These are phyloP conservation scores for Onygena corvina DNA, from an alignment of 2,329 filamentous ascomycete species.

Conservation along the genomic window DNA sequence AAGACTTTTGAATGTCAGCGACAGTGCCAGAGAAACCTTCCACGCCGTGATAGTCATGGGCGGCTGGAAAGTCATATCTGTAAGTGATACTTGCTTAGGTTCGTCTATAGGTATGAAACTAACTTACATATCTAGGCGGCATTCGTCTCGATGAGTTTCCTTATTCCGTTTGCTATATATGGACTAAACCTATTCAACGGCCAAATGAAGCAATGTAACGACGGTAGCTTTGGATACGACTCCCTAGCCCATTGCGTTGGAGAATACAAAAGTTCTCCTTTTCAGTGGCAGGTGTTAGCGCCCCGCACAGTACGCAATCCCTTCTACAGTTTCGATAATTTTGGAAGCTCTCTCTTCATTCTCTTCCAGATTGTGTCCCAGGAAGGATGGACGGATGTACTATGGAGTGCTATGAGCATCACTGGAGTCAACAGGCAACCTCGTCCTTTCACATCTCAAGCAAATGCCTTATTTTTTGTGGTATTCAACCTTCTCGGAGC, in stretches of 20 bases:
- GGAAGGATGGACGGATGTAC: conserved; percentile 94
- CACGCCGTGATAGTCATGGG: conserved; percentile 91
- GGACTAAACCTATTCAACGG: conserved; percentile 88
- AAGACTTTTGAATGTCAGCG: conserved; percentile 84
- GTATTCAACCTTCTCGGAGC: conserved; percentile 92
- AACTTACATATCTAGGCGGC: conserved; percentile 45
- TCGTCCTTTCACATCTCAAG: conserved; percentile 53
- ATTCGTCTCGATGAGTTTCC: conserved; percentile 82
- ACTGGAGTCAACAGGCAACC: conserved; percentile 67
- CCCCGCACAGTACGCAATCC: conserved; percentile 71
- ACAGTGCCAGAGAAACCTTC: conserved; percentile 90
- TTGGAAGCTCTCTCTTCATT: conserved; percentile 84
- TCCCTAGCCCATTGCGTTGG: conserved; percentile 65
- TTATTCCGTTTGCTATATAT: conserved; percentile 95
- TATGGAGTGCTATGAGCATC: conserved; percentile 70
- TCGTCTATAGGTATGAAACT: background rate
- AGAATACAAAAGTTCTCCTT: conserved; percentile 67
- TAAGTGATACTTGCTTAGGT: conserved; percentile 34
- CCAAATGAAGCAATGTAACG: conserved; percentile 68
- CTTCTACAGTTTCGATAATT: conserved; percentile 88
- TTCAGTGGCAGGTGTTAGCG: conserved; percentile 71
- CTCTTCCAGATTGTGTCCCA: conserved; percentile 98
- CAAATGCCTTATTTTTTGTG: conserved; percentile 88
- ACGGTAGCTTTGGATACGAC: conserved; percentile 45
- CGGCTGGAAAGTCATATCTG: conserved; percentile 84